These are phyloP conservation scores for Trichoderma koningii DNA, from an alignment of 2,329 filamentous ascomycete genomes.

Conservation along the genomic window DNA sequence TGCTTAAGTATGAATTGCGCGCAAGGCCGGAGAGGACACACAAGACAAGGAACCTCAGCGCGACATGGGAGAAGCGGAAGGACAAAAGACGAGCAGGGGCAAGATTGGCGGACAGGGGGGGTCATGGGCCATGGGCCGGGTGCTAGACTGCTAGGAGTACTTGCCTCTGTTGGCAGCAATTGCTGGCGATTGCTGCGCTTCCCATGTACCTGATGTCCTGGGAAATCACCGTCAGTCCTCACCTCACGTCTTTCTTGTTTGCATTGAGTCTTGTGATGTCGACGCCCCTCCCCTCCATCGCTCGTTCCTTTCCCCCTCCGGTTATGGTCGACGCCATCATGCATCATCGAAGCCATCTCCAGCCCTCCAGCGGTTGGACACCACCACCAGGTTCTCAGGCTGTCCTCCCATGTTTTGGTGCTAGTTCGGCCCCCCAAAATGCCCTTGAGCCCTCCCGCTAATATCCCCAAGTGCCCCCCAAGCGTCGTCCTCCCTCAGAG, in stretches of 20 bases:
- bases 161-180: conserved; percentile 1
- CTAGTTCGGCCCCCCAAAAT: background rate
- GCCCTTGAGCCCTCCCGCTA: background rate
- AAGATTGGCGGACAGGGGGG: conserved; percentile 22
- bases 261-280: background rate
- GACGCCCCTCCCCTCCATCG: conserved; percentile 4
- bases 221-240: background rate
- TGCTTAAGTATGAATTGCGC: conserved; percentile 24
- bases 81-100: conserved; percentile 21
- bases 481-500: too few relatives aligned
- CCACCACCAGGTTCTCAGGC: background rate
- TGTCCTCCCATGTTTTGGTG: conserved; percentile 5
- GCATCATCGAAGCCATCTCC: conserved; percentile 11
- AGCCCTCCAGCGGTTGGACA: too few relatives aligned
- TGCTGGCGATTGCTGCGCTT: conserved; percentile 14
- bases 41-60: background rate
- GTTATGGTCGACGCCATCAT: background rate
- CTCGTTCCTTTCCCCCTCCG: background rate
- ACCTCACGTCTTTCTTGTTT: background rate
- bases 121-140: conserved; percentile 3
- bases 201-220: background rate
- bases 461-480: too few relatives aligned
- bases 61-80: conserved; percentile 23
- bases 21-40: background rate
- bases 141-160: too few relatives aligned